A percentile compares a stretch with the other conserved stretches of the same genome.
Evolutionary conservation across 129 eudicot species (phyloP).

Genomic region (Scalesia atractyloides): DNA sequence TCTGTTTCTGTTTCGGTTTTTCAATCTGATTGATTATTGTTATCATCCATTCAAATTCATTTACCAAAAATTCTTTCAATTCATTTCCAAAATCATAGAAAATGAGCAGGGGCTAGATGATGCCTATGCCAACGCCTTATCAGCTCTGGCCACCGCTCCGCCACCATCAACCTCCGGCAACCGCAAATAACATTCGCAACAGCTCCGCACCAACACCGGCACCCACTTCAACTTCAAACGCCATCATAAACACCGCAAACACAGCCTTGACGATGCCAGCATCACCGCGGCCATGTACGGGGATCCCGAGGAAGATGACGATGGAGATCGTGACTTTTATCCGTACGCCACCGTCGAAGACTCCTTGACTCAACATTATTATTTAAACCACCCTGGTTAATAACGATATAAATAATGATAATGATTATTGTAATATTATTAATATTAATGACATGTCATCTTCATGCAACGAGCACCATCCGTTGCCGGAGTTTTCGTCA

Average conservation of each 20-base stretch:
- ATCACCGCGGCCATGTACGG: conserved; percentile 32
- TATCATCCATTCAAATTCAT: conserved; percentile 17
- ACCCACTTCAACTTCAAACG: conserved; percentile 54
- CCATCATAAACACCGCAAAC: conserved; percentile 53
- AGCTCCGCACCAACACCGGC: conserved; percentile 75
- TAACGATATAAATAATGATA: background rate
- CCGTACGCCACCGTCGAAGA: conserved; percentile 48
- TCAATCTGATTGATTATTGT: background rate
- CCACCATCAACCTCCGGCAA: conserved; percentile 39
- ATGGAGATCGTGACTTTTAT: conserved; percentile 37
- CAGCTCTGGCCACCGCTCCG: conserved; percentile 50
- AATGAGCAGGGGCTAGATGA: conserved; percentile 52
- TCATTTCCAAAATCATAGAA: background rate
- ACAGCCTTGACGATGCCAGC: conserved; percentile 74
- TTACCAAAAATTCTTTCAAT: background rate
- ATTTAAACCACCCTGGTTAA: background rate
- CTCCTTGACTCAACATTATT: background rate
- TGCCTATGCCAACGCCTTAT: conserved; percentile 61
- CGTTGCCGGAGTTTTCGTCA: conserved; percentile 67
- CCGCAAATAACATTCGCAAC: conserved; percentile 59
- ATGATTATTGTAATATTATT: no score
- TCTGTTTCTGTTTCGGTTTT: background rate
- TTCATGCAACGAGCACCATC: conserved; percentile 32
- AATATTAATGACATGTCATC: background rate
- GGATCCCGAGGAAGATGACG: conserved; percentile 43